Evolutionary conservation across 2,329 filamentous ascomycete genomes (phyloP).

Genomic region (Cryphonectria nitschkei): DNA sequence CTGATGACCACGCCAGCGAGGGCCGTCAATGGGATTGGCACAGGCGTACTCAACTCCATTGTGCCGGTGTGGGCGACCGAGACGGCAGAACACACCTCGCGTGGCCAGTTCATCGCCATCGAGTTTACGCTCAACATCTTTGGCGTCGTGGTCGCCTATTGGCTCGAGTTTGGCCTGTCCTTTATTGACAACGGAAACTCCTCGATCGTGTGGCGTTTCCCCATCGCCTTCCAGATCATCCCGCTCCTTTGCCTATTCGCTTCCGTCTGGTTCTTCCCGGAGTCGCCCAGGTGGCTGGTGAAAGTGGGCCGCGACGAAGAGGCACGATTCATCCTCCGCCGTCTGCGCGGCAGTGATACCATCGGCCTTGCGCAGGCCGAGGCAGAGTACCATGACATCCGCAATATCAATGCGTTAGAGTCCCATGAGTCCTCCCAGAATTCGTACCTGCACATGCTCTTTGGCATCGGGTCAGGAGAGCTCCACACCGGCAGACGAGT

Average conservation of each 20-base stretch:
- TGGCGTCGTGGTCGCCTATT: constrained; percentile 40
- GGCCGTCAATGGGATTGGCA: constrained; percentile 67
- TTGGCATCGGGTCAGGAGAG: constrained; percentile 66
- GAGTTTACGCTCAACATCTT: constrained; percentile 60
- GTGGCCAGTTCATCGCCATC: constrained; percentile 71
- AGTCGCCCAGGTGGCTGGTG: constrained; percentile 30
- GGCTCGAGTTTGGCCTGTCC: constrained; percentile 39
- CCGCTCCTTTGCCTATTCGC: constrained; percentile 28
- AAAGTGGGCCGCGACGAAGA: constrained; percentile 27
- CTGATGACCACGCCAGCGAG: constrained; percentile 45
- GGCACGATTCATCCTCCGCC: constrained; percentile 21
- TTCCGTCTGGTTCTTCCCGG: constrained; percentile 27
- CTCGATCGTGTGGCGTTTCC: constrained; percentile 15
- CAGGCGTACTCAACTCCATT: constrained; percentile 71
- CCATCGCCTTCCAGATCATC: constrained; percentile 28
- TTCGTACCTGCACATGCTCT: constrained; percentile 68
- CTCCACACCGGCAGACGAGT: constrained; percentile 70
- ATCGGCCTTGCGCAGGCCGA: constrained; percentile 19
- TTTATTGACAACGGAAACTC: constrained; percentile 33
- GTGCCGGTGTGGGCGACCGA: constrained; percentile 74
- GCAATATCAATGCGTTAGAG: constrained; percentile 65
- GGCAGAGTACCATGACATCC: constrained; percentile 61
- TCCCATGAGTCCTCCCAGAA: constrained; percentile 59
- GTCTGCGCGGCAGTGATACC: constrained; percentile 18
- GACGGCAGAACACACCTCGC: constrained; percentile 67